Conservation (phyloP, 495 filamentous ascomycete species). For the Acidiella bohemica region DNA sequence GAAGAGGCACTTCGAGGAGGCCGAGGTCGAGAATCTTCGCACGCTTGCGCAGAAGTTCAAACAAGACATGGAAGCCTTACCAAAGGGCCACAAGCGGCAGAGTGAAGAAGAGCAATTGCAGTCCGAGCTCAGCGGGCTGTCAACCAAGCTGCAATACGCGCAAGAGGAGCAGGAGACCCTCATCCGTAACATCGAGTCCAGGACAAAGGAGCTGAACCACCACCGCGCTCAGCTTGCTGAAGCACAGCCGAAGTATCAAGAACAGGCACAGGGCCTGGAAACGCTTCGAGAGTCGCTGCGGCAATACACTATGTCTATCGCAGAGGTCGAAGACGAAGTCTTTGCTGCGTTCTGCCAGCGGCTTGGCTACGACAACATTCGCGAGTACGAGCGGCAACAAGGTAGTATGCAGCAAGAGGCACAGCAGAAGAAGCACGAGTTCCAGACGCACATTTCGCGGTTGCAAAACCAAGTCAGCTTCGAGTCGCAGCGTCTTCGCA, state of each 20-base stretch:
- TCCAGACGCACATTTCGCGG: conserved; percentile 66
- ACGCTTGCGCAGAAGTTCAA: conserved; percentile 57
- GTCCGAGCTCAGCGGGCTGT: conserved; percentile 68
- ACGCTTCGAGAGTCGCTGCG: conserved; percentile 51
- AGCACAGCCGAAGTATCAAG: conserved; percentile 61
- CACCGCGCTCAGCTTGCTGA: conserved; percentile 56
- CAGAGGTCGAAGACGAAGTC: conserved; percentile 74
- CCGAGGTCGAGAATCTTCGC: conserved; percentile 69
- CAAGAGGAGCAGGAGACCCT: conserved; percentile 68
- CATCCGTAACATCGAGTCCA: conserved; percentile 72
- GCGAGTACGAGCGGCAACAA: conserved; percentile 84
- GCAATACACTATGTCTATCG: conserved; percentile 61
- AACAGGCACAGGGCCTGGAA: conserved; percentile 53
- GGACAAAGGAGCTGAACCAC: conserved; percentile 68
- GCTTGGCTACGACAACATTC: conserved; percentile 76
- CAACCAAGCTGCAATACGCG: conserved; percentile 56
- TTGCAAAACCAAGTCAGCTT: conserved; percentile 69
- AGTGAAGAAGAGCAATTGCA: conserved; percentile 68
- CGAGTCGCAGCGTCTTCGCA: conserved; percentile 54
- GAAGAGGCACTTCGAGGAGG: conserved; percentile 75
- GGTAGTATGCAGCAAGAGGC: conserved; percentile 81
- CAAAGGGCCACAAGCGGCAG: conserved; percentile 56
- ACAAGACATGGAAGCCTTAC: conserved; percentile 59
- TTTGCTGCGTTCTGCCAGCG: conserved; percentile 78
- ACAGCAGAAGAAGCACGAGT: conserved; percentile 71